Evolutionary conservation across 192 early-diverging fungal genomes (phyloP), one percentile per base, ranked within the genome.

Genomic region (Oehlia diaphana): DNA sequence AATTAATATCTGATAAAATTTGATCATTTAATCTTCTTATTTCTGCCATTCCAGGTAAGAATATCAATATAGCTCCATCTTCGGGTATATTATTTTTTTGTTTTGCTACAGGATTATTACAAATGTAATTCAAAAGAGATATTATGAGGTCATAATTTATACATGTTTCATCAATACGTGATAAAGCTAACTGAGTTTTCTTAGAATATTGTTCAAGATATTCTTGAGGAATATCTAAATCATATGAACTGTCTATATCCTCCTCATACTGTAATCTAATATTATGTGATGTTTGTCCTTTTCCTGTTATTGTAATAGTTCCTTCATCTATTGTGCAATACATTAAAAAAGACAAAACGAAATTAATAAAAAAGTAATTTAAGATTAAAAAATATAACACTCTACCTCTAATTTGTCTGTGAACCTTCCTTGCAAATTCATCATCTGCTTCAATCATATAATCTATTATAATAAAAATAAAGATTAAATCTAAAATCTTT

Each of bases 21-120:
- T 83, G 66, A 74, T 89, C 83, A 80, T 87, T 84, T 37, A 93
- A 61, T 23, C 86, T 84, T 49, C 91, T 86, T 63, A 95, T 95
- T 77, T 95, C 94, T 26, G 86, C 84, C 88, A 91, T 86, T 72
- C 89, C 94, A 8, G 94, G 91, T 83, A 94, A 82, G 67, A 95
- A 95, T n/a, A 95, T 88, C 61, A 95, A 76, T 23, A 95, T 86
- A 2, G 92, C 86, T 13, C 86, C 88, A 9, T 86, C 80, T 2
- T 75, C 82, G 82, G 83, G 63, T 80, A 84, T 76, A 82, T 70
- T n/a, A 28, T 67, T 71, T 39, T 81, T 71, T 63, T 82, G 80
- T 72, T 87, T 74, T 49, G 87, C 73, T 83, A 84, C n/a, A 49
- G 21, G 14, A 84, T 83, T 6, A 82, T 83, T 81, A 62, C 84